Percentiles rank a stretch among this genome's conserved stretches.
Conservation (phyloP, 345 rosid species). For the Atalantia buxifolia region DNA sequence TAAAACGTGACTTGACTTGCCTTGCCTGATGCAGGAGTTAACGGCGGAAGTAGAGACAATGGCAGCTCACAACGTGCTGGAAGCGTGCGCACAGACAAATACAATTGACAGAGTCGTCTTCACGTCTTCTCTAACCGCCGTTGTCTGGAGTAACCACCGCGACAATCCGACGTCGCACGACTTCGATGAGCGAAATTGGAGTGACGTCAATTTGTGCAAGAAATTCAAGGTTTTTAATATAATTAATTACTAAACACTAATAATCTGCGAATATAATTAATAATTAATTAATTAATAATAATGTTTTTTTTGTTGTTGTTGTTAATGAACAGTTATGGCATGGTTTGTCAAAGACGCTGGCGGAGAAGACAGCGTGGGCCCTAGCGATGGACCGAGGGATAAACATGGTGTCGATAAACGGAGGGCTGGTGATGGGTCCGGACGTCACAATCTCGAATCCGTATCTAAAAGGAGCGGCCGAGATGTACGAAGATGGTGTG, state of each 20-base stretch:
- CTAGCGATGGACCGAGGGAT: constrained; percentile 72
- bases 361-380: constrained; percentile 79
- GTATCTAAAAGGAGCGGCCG: constrained; percentile 67
- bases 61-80: constrained; percentile 67
- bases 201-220: constrained; percentile 44
- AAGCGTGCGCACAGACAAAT: constrained; percentile 63
- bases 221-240: constrained; percentile 43
- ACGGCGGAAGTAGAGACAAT: constrained; percentile 64
- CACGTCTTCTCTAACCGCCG: constrained; percentile 56
- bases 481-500: constrained; percentile 69
- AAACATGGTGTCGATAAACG: constrained; percentile 57
- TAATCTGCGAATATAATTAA: too few species aligned
- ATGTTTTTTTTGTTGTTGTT: too few species aligned
- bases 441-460: constrained; percentile 44
- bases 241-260: too few species aligned
- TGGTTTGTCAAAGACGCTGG: constrained; percentile 52
- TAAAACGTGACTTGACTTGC: neutral
- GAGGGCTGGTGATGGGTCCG: constrained; percentile 46
- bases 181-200: constrained; percentile 55
- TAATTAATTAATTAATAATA: too few species aligned
- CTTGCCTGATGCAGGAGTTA: constrained; percentile 35
- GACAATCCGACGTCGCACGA: constrained; percentile 20
- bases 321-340: constrained; percentile 51
- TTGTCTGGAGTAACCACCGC: constrained; percentile 45
- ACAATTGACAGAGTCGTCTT: constrained; percentile 64